These are phyloP conservation scores for Sicyos baderoa DNA, from an alignment of 306 rosid species.

Conservation along the genomic window DNA sequence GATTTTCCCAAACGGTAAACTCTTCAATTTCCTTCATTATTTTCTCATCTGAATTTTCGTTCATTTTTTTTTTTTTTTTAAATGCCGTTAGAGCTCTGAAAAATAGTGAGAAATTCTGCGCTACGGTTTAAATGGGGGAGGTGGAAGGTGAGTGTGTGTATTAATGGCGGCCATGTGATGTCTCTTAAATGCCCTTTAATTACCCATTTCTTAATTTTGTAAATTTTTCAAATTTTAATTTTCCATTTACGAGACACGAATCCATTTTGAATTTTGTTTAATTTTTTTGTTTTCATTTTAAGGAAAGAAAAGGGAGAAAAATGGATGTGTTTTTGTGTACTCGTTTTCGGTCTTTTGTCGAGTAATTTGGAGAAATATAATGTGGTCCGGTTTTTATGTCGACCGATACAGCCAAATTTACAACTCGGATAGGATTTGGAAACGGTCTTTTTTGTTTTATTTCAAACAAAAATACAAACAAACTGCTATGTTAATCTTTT, in stretches of 20 bases:
- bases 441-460: too few relatives aligned
- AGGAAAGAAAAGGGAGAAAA: background rate
- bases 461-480: too few relatives aligned
- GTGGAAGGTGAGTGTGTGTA: constrained; percentile 13
- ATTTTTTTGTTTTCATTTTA: too few relatives aligned
- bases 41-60: background rate
- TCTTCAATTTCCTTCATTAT: constrained; percentile 8
- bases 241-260: constrained; percentile 15
- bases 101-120: background rate
- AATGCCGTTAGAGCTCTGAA: background rate
- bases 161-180: constrained; percentile 23
- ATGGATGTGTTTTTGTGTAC: background rate
- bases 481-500: too few relatives aligned
- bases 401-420: background rate
- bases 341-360: background rate
- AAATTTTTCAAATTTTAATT: constrained; percentile 16
- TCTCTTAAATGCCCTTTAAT: constrained; percentile 14
- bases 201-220: constrained; percentile 5
- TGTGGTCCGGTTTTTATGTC: background rate
- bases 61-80: background rate
- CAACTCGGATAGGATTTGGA: background rate
- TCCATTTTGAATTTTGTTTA: constrained; percentile 9
- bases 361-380: background rate
- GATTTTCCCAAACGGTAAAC: constrained; percentile 36
- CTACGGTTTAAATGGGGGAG: constrained; percentile 1